These are phyloP conservation scores for Elongisporangium anandrum DNA, from an alignment of 352 stramenopile genomes.

Conservation along the genomic window DNA sequence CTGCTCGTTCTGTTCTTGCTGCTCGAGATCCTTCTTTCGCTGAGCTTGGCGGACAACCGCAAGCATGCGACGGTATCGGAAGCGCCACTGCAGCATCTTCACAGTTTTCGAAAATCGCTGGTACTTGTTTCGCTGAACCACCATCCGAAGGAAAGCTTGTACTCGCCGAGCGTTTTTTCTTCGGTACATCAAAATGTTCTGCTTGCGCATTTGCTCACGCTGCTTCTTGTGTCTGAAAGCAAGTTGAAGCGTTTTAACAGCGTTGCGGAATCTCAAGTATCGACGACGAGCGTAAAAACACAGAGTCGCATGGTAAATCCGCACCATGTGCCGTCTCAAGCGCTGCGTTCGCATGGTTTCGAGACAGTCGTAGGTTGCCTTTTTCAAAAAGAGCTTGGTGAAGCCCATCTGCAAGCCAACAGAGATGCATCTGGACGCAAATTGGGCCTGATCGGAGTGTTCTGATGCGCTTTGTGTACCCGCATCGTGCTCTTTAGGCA, in stretches of 20 bases:
- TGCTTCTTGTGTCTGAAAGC: slow-evolving; percentile 55
- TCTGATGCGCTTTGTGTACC: slow-evolving; percentile 77
- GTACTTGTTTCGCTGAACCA: slow-evolving; percentile 50
- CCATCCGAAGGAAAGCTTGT: slow-evolving; percentile 54
- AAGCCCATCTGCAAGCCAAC: slow-evolving; percentile 90
- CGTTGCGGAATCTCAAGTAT: slow-evolving; percentile 55
- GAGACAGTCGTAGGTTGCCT: slow-evolving; percentile 87
- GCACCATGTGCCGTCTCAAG: slow-evolving; percentile 66
- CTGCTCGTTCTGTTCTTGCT: slow-evolving; percentile 22
- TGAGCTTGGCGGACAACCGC: slow-evolving; percentile 11
- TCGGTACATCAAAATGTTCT: slow-evolving; percentile 30
- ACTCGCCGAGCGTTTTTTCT: slow-evolving; percentile 40
- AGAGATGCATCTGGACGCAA: slow-evolving; percentile 48
- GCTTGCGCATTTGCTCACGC: slow-evolving; percentile 19
- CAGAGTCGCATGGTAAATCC: slow-evolving; percentile 69
- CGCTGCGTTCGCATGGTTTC: slow-evolving; percentile 81
- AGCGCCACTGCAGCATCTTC: slow-evolving; percentile 67
- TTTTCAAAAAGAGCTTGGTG: slow-evolving; percentile 95
- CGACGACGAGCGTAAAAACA: slow-evolving; percentile 46
- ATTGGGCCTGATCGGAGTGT: slow-evolving; percentile 63
- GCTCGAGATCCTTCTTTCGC: slow-evolving; percentile 7
- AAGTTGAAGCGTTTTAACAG: slow-evolving; percentile 48
- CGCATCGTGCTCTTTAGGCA: slow-evolving; percentile 84
- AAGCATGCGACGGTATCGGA: slow-evolving; percentile 41
- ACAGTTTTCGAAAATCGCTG: slow-evolving; percentile 43